phyloP scores from a whole-genome alignment of 2,329 filamentous ascomycete genomes.

The Xenoacremonium recifei region DNA sequence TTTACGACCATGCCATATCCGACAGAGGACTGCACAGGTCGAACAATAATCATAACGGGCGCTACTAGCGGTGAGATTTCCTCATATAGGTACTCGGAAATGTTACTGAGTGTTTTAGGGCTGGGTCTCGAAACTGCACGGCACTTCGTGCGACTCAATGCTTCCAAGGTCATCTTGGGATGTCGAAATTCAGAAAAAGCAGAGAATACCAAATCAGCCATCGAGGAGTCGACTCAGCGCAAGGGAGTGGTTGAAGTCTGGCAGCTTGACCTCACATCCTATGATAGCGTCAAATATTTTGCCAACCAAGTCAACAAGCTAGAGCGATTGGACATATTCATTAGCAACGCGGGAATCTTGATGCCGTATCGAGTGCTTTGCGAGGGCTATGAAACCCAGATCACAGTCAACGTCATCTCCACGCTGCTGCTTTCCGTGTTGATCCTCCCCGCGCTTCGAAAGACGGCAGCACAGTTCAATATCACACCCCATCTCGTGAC shows the following conservation, averaged over 20 bases:
- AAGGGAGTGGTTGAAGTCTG: constrained; percentile 38
- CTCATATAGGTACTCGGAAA: background rate
- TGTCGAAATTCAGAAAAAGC: constrained; percentile 39
- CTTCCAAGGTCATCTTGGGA: constrained; percentile 41
- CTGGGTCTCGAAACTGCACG: constrained; percentile 42
- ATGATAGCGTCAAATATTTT: constrained; percentile 36
- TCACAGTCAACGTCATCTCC: constrained; percentile 47
- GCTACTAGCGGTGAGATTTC: constrained; percentile 32
- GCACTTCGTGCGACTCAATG: constrained; percentile 39
- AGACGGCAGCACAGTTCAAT: constrained; percentile 32
- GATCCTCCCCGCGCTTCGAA: constrained; percentile 41
- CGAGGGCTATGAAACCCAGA: constrained; percentile 41
- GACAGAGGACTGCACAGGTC: constrained; percentile 30
- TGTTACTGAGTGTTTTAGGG: no score
- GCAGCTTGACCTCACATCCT: constrained; percentile 41
- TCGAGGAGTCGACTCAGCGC: constrained; percentile 28
- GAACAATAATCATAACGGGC: constrained; percentile 42
- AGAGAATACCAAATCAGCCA: constrained; percentile 36
- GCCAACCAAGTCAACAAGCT: constrained; percentile 27
- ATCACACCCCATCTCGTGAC: constrained; percentile 35
- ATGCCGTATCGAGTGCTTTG: constrained; percentile 15
- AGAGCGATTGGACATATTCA: constrained; percentile 40
- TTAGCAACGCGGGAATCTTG: constrained; percentile 38
- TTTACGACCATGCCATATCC: constrained; percentile 30
- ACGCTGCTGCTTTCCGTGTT: constrained; percentile 44